These are phyloP conservation scores for Verticillium alfalfae DNA, from an alignment of 2,329 filamentous ascomycete genomes.

Conservation along the genomic window DNA sequence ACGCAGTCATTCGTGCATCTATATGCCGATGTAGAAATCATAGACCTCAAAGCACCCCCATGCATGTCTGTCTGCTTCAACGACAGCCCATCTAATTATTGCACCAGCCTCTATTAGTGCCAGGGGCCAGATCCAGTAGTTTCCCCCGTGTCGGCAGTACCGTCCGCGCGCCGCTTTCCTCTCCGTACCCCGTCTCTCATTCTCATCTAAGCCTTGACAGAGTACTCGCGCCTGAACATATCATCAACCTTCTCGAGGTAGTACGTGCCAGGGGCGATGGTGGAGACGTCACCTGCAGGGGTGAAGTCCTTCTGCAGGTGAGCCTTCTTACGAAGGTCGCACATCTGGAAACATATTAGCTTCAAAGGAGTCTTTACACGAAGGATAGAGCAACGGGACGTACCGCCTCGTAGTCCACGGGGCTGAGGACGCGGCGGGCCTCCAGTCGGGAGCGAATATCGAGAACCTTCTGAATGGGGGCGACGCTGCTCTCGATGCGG, in stretches of 20 bases:
- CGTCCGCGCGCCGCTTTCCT: not conserved
- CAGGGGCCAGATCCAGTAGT: not conserved
- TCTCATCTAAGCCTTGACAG: constrained; percentile 59
- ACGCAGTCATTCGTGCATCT: not conserved
- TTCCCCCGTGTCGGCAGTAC: not conserved
- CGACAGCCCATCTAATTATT: constrained; percentile 4
- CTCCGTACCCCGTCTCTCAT: not conserved
- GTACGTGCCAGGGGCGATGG: constrained; percentile 63
- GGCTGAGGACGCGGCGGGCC: constrained; percentile 59
- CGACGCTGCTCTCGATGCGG: constrained; percentile 66
- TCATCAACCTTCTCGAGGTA: constrained; percentile 77
- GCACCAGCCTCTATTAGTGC: constrained; percentile 9
- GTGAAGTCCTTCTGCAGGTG: constrained; percentile 77
- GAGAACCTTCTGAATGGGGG: constrained; percentile 60
- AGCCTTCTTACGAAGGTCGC: constrained; percentile 73
- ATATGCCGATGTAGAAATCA: not conserved
- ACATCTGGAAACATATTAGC: constrained; percentile 45
- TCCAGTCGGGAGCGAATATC: constrained; percentile 66
- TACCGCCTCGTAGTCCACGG: constrained; percentile 70
- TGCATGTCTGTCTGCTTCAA: not conserved
- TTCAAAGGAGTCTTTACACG: not conserved
- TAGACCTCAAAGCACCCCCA: not conserved
- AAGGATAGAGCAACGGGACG: constrained; percentile 23
- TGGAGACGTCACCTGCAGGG: constrained; percentile 63
- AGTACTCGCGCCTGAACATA: constrained; percentile 79